Base-by-base conservation (phyloP, 2,329 filamentous ascomycete genomes). In the Tolypocladium inflatum region DNA sequence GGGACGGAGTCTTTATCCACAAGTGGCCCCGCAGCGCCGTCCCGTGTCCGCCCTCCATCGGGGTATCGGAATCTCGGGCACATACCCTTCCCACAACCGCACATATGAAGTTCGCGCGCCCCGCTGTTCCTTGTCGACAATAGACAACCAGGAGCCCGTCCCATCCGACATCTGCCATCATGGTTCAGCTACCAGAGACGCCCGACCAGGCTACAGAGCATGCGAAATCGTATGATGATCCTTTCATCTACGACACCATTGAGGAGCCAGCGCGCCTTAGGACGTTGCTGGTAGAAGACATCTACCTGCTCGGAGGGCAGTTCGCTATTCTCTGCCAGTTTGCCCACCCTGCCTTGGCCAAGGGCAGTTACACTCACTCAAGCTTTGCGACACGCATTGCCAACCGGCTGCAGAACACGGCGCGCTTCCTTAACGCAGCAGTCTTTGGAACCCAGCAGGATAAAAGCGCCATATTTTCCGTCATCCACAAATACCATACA, bases 361-460 rank as follows among this genome's bases (percentile, higher is more conserved):
- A 68, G 35, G 73, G 73, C 26, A 71, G 72, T 35, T 64, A 70
- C 60, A 62, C 69, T 54, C 71, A 74, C 61, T 73, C 70, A 65
- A 74, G 71, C 62, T 75, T 75, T 57, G 67, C 68, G 30, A 68
- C 68, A 56, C 67, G 72, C 13, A 69, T 70, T 1, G 57, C 68
- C 15, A 69, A 74, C 57, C 68, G 71, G 15, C 70, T 75, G 6
- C 66, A 68, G 13, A 73, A 71, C 0, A 74, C 71, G 17, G 71
- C 73, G 66, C 71, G 70, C 21, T 76, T 71, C 60, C 63, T 75
- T 42, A 74, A 74, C 60, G 72, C 70, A 58, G 73, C 74, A 64
- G 63, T 68, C 5, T 73, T 68, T 59, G 73, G 72, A 17, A 71
- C 68, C 0, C 58, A 61, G 1, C 58, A 62, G 0, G 71, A 76